Conservation (phyloP, 257 asterid genomes). For the Plantago ovata region DNA sequence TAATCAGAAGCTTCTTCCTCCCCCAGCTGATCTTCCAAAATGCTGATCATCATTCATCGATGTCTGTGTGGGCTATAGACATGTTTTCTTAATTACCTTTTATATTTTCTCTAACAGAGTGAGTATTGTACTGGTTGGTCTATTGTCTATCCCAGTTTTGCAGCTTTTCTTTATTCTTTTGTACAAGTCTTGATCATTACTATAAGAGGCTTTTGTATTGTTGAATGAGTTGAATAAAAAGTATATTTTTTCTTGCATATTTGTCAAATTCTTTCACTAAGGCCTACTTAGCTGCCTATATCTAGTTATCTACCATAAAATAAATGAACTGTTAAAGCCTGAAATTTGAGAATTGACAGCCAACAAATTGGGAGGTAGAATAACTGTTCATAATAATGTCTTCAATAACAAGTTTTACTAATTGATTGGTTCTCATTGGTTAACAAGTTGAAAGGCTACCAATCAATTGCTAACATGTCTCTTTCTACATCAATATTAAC, state of each 20-base stretch:
- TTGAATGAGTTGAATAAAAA: background rate
- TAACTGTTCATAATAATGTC: no score
- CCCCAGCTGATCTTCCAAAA: conserved; percentile 61
- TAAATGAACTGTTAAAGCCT: no score
- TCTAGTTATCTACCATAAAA: no score
- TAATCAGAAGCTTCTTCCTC: conserved; percentile 51
- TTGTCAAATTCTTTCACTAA: no score
- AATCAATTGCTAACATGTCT: background rate
- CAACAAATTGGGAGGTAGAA: no score
- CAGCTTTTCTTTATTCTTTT: background rate
- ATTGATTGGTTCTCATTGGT: no score
- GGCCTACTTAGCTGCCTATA: no score
- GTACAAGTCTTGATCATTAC: background rate
- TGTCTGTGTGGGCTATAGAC: background rate
- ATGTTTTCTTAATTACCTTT: background rate
- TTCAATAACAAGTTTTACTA: no score
- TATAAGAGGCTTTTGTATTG: background rate
- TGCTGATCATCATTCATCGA: conserved; percentile 30
- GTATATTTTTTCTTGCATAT: background rate
- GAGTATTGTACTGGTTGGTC: conserved; percentile 6
- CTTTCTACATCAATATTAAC: background rate
- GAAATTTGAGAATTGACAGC: no score
- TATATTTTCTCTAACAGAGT: background rate
- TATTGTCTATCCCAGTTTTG: conserved; percentile 11
- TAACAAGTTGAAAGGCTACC: no score